Conservation (phyloP, 1,284 basidiomycete genomes). For the Garcileccinum viscosum region DNA sequence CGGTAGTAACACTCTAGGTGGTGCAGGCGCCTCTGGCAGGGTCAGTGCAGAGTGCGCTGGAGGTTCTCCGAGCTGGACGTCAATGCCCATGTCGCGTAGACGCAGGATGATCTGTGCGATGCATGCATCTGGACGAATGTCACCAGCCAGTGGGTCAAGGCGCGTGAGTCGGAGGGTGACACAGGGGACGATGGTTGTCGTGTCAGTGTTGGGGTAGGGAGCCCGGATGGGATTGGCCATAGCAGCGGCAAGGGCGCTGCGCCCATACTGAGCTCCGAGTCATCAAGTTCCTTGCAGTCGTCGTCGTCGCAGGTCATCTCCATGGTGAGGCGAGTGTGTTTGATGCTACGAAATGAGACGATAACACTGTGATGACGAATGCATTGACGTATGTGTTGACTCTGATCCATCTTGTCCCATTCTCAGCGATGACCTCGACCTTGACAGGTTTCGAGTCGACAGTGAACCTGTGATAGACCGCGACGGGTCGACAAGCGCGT, state of each 20-base stretch:
- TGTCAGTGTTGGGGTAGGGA: not conserved
- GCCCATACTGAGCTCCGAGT: conserved; percentile 72
- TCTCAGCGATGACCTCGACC: conserved; percentile 80
- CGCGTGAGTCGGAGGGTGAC: conserved; percentile 75
- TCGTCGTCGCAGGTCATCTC: conserved; percentile 74
- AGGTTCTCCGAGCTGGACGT: conserved; percentile 72
- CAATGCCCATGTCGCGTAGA: conserved; percentile 67
- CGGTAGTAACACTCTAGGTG: conserved; percentile 43
- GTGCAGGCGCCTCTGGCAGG: conserved; percentile 32
- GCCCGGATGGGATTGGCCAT: conserved; percentile 50
- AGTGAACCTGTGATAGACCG: conserved; percentile 60
- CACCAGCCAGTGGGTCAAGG: conserved; percentile 53
- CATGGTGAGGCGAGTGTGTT: conserved; percentile 73
- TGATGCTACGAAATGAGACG: conserved; percentile 55
- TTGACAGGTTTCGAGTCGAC: conserved; percentile 49
- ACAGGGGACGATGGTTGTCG: not conserved
- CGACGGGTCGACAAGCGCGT: conserved; percentile 61
- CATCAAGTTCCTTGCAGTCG: conserved; percentile 61
- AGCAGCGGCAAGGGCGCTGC: conserved; percentile 63
- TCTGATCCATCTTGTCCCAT: conserved; percentile 77
- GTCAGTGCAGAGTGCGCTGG: conserved; percentile 23
- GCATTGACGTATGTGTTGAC: conserved; percentile 79
- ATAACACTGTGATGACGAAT: not conserved
- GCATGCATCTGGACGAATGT: conserved; percentile 40
- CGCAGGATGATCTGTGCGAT: conserved; percentile 64